phyloP scores from a whole-genome alignment of 352 stramenopile genomes.

The Phytophthora ohioensis region DNA sequence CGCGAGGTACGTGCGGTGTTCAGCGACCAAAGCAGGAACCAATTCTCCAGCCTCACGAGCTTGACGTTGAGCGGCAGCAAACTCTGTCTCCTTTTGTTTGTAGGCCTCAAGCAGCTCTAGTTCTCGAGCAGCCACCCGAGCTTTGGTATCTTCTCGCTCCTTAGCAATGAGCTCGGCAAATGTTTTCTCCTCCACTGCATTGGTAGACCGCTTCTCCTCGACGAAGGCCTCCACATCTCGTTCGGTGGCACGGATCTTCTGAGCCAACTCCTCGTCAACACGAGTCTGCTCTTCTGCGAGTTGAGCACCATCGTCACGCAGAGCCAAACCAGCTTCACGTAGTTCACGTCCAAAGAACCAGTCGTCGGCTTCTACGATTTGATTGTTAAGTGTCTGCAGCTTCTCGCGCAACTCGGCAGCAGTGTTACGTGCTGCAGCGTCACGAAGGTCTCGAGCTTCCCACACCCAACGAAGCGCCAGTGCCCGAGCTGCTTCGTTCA shows the following conservation, averaged over 20 bases:
- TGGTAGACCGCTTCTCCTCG: slow-evolving; percentile 71
- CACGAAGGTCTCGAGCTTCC: slow-evolving; percentile 73
- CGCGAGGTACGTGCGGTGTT: slow-evolving; percentile 84
- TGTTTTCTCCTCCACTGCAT: slow-evolving; percentile 56
- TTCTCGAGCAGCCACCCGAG: slow-evolving; percentile 71
- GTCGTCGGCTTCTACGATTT: slow-evolving; percentile 94
- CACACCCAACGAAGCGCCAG: slow-evolving; percentile 84
- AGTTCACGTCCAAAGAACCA: slow-evolving; percentile 94
- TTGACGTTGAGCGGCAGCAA: slow-evolving; percentile 70
- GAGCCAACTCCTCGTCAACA: slow-evolving; percentile 81
- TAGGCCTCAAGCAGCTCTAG: slow-evolving; percentile 79
- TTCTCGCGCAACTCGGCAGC: slow-evolving; percentile 65
- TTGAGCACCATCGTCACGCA: slow-evolving; percentile 65
- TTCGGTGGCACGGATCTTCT: slow-evolving; percentile 86
- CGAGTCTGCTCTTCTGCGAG: slow-evolving; percentile 65
- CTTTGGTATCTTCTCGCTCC: slow-evolving; percentile 56
- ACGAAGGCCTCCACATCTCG: slow-evolving; percentile 83
- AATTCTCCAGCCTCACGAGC: slow-evolving; percentile 72
- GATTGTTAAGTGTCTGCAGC: slow-evolving; percentile 60
- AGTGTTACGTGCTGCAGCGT: slow-evolving; percentile 52
- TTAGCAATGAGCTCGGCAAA: slow-evolving; percentile 75
- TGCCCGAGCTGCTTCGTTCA: slow-evolving; percentile 85
- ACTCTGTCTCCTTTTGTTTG: slow-evolving; percentile 81
- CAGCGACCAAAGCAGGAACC: slow-evolving; percentile 69
- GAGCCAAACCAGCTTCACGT: slow-evolving; percentile 75